Base-by-base conservation (phyloP, 2,329 filamentous ascomycete genomes). In the Fusarium sp. region DNA sequence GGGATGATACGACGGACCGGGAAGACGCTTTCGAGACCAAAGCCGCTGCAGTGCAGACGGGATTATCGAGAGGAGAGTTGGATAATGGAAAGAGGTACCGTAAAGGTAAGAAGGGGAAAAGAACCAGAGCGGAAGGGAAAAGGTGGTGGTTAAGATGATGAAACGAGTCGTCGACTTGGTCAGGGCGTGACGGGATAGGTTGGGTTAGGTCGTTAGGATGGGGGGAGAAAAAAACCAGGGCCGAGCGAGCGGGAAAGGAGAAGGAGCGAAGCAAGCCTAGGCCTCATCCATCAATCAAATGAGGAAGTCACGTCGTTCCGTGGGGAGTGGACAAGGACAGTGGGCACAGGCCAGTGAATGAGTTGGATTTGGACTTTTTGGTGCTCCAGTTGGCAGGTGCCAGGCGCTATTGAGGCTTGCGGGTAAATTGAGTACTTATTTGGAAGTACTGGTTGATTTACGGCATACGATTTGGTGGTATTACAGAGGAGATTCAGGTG, bases 221-320 rank as follows among this genome's bases (percentile, higher is more conserved):
- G 71, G 63, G 71, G 66, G 57, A 60, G 57, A 67, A 74, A 74
- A 75, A 75, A 74, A 70, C 70, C 64, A 71, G 70, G 70, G 68
- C 56, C 69, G 69, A 62, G 70, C 57, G 63, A 64, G 70, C 65
- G 70, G 74, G 74, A 75, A 74, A 76, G 74, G 74, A 72, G 71
- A 73, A 74, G 65, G 65, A 73, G 63, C 57, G 29, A 69, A 58
- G 65, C 60, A 73, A 67, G 60, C 61, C 46, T 47, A 49, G 59
- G 62, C 63, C 57, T 63, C 20, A 24, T 24, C 37, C 63, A 72
- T 72, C 61, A 70, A 71, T 71, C 71, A 74, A 72, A 74, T 75
- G 69, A 74, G 70, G 65, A 73, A 74, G 70, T 74, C 72, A 71
- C 69, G 69, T 74, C 60, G 71, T 72, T 61, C 20, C 55, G 55